These are phyloP conservation scores for Salicornia ramosissima DNA, from an alignment of 148 eudicot genomes.

Conservation along the genomic window DNA sequence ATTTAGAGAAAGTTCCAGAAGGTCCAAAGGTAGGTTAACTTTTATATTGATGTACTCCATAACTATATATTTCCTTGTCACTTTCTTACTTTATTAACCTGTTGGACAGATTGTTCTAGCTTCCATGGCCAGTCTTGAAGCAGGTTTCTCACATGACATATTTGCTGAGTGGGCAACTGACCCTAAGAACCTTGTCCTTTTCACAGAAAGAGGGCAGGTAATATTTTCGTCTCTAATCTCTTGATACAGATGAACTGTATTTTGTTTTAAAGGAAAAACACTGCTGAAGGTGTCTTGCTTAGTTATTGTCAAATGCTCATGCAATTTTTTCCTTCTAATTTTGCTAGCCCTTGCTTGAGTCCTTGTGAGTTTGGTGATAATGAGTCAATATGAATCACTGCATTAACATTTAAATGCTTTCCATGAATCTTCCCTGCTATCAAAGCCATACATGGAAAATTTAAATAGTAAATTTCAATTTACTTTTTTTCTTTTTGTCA, in stretches of 20 bases:
- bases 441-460: too few relatives aligned
- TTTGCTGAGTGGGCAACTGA: conserved; percentile 98
- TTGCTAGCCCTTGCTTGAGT: background rate
- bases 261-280: background rate
- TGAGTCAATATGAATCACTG: background rate
- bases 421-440: too few relatives aligned
- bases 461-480: too few relatives aligned
- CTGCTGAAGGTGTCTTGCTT: conserved; percentile 2
- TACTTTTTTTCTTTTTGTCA: background rate
- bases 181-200: conserved; percentile 80
- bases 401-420: conserved; percentile 4
- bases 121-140: conserved; percentile 96
- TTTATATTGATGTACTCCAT: background rate
- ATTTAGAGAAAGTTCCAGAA: conserved; percentile 77
- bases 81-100: conserved; percentile 2
- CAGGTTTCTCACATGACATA: conserved; percentile 91
- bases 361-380: conserved; percentile 3
- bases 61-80: conserved; percentile 1
- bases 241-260: conserved; percentile 2
- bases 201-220: conserved; percentile 99
- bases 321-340: background rate
- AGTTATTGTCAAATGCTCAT: background rate
- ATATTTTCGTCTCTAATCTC: conserved; percentile 8
- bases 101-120: conserved; percentile 74
- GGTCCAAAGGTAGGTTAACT: conserved; percentile 77